Evolutionary conservation across 2,329 filamentous ascomycete species (phyloP).

Genomic region (Acrodontium crateriforme): DNA sequence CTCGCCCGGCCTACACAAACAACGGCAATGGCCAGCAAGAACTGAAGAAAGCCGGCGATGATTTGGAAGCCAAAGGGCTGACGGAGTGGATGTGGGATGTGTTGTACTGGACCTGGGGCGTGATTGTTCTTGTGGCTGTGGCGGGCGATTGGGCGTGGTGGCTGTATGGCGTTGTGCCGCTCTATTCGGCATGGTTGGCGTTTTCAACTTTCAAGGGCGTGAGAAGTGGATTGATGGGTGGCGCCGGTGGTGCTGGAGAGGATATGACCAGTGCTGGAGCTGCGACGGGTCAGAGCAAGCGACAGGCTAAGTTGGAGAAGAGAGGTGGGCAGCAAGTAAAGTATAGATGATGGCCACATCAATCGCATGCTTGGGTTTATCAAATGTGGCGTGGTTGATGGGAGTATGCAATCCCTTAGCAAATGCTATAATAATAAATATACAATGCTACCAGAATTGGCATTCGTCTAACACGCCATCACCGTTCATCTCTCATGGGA

Average conservation of each 20-base stretch:
- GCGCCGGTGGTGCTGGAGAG: conserved; percentile 23
- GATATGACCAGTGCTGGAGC: conserved; percentile 9
- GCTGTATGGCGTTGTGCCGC: conserved; percentile 38
- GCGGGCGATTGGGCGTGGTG: conserved; percentile 73
- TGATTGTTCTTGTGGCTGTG: conserved; percentile 54
- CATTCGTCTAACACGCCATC: too few relatives aligned
- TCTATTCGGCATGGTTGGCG: conserved; percentile 31
- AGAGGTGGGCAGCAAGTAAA: conserved; percentile 34
- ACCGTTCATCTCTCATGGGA: too few relatives aligned
- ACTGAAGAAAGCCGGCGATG: conserved; percentile 69
- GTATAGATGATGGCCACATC: conserved; percentile 35
- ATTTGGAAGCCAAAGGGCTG: conserved; percentile 72
- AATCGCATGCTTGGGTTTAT: too few relatives aligned
- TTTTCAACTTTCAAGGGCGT: conserved; percentile 34
- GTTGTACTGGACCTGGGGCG: conserved; percentile 84
- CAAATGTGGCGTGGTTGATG: too few relatives aligned
- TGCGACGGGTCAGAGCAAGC: conserved; percentile 28
- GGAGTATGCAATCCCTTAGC: too few relatives aligned
- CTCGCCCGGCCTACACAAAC: conserved; percentile 57
- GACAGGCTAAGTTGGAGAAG: conserved; percentile 39
- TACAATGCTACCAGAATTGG: too few relatives aligned
- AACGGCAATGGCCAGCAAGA: conserved; percentile 41
- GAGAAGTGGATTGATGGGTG: conserved; percentile 27
- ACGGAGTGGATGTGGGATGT: conserved; percentile 99
- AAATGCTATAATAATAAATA: too few relatives aligned